phyloP scores from a whole-genome alignment of 2,329 filamentous ascomycete species.

The Hymenoscyphus occultus region DNA sequence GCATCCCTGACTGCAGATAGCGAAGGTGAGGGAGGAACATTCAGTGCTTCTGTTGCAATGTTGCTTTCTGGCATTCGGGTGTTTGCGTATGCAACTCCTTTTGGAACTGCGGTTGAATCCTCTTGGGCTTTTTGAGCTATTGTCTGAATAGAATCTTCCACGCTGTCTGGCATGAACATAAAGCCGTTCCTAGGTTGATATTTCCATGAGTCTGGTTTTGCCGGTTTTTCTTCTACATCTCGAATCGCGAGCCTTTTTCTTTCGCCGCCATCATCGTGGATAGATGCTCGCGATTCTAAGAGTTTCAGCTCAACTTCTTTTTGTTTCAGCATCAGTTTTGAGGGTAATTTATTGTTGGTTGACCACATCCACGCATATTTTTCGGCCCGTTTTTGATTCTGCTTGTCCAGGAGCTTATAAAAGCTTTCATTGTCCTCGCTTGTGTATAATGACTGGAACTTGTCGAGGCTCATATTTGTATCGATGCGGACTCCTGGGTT shows the following conservation, averaged over 20 bases:
- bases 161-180: conserved; percentile 76
- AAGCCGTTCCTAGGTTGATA: conserved; percentile 73
- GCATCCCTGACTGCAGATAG: conserved; percentile 81
- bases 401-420: conserved; percentile 84
- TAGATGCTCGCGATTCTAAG: conserved; percentile 42
- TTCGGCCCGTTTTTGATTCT: conserved; percentile 79
- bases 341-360: conserved; percentile 78
- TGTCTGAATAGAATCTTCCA: conserved; percentile 60
- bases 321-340: conserved; percentile 72
- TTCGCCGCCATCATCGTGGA: conserved; percentile 54
- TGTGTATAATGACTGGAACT: conserved; percentile 90
- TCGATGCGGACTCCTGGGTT: conserved; percentile 51
- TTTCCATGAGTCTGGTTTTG: conserved; percentile 74
- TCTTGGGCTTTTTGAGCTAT: conserved; percentile 66
- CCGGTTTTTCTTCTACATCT: conserved; percentile 68
- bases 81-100: conserved; percentile 75
- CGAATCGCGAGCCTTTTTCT: conserved; percentile 60
- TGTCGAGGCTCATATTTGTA: conserved; percentile 74
- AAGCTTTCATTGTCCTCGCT: conserved; percentile 98
- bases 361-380: conserved; percentile 89
- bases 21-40: conserved; percentile 71
- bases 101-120: conserved; percentile 71
- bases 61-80: conserved; percentile 66
- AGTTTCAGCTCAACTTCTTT: conserved; percentile 58
- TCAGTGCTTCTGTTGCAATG: conserved; percentile 39